Percentiles rank a stretch among this genome's conserved stretches.
phyloP scores from a whole-genome alignment of 2,329 filamentous ascomycete species.

The Microcyclosporella mali region DNA sequence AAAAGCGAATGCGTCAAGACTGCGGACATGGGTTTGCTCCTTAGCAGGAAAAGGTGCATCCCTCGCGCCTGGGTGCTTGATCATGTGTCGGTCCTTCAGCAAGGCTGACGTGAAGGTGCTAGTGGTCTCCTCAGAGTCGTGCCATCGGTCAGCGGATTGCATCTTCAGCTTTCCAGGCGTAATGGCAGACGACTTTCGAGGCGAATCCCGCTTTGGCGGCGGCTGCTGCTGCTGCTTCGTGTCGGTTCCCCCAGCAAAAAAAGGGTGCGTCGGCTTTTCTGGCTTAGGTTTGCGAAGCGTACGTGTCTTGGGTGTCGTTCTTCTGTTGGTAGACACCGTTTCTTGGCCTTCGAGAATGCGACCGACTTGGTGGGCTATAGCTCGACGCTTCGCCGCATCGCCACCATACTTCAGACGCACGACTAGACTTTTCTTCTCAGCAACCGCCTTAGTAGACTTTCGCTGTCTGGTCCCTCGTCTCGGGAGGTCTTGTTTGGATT shows the following conservation, averaged over 20 bases:
- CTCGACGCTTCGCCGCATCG: slow-evolving; percentile 40
- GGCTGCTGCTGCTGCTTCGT: slow-evolving; percentile 28
- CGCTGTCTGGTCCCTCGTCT: slow-evolving; percentile 26
- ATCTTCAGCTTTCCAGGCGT: slow-evolving; percentile 43
- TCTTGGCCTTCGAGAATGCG: slow-evolving; percentile 49
- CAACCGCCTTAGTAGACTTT: slow-evolving; percentile 19
- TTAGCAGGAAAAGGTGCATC: slow-evolving; percentile 67
- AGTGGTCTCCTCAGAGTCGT: slow-evolving; percentile 15
- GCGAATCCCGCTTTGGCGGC: slow-evolving; percentile 24
- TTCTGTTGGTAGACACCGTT: not conserved
- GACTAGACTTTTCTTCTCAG: slow-evolving; percentile 18
- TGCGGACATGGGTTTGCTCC: slow-evolving; percentile 59
- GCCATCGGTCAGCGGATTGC: slow-evolving; percentile 21
- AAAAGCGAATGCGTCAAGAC: slow-evolving; percentile 20
- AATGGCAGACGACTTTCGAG: slow-evolving; percentile 34
- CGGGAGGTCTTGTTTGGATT: slow-evolving; percentile 14
- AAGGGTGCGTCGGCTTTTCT: slow-evolving; percentile 53
- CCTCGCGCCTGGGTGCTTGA: slow-evolving; percentile 60
- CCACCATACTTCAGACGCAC: slow-evolving; percentile 47
- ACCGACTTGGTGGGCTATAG: slow-evolving; percentile 56
- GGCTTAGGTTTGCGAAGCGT: slow-evolving; percentile 21
- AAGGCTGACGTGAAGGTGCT: slow-evolving; percentile 23
- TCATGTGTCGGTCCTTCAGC: slow-evolving; percentile 29
- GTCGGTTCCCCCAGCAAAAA: slow-evolving; percentile 55
- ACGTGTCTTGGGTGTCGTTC: slow-evolving; percentile 17